Base-by-base conservation (phyloP, 2,329 filamentous ascomycete genomes). In the Sporothrix luriei region DNA sequence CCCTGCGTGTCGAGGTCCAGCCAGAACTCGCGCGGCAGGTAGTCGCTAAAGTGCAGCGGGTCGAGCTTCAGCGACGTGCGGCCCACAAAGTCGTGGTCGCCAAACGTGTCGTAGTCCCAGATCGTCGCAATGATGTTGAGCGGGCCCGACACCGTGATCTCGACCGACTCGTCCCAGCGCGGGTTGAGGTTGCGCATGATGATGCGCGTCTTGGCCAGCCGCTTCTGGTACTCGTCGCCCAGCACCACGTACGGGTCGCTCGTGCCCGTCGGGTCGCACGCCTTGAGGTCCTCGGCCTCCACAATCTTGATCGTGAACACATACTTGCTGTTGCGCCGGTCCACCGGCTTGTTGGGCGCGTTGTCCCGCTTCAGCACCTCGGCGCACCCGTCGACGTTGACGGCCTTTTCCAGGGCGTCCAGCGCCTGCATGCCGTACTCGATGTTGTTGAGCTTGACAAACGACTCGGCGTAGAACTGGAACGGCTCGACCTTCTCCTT, bases 251-350 rank as follows among this genome's bases (percentile, higher is more conserved):
- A 99, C 0, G 95, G 95, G 80, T 99, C 95, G 77, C 94, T 98
- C 73, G 91, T 88, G 48, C 95, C 95, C 75, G 92, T 96, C 74
- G 97, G 90, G 79, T 99, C 95, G 78, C 95, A 98, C n/a, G 95
- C 93, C 80, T 98, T 98, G 75, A 99, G 84, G 76, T 99, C 95
- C 80, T 99, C 95, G 10, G 92, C 95, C 80, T 99, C 95, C 33
- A 99, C 94, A 71, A 99, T 94, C 81, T 99, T 99, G 80, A 99
- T 94, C 0, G 95, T 98, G 80, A 99, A 99, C 69, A 97, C 94
- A 78, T 97, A 98, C 77, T 96, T 97, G 72, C 88, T 91, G 54
- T 90, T 88, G 75, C 88, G 90, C 75, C 88, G 88, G 69, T 81
- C 77, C 72, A 84, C 82, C 69, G 87, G 84, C 76, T 88, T 88